These are phyloP conservation scores for Teratosphaeria destructans DNA, from an alignment of 2,329 filamentous ascomycete species.

Conservation along the genomic window DNA sequence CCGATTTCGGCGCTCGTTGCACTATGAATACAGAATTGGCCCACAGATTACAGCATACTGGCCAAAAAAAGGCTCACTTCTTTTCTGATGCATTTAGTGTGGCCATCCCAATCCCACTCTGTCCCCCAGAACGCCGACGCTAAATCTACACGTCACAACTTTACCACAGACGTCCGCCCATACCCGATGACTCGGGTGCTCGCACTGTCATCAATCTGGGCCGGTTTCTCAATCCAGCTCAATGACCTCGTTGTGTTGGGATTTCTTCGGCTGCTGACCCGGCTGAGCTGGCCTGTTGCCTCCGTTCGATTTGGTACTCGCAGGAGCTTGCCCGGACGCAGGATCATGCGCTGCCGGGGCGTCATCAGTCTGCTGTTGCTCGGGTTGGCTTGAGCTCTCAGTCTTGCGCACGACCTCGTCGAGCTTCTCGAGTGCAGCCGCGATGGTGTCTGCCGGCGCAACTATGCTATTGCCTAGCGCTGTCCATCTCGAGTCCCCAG, in stretches of 20 bases:
- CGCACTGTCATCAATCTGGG: background rate
- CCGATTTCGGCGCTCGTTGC: background rate
- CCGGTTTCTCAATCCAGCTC: background rate
- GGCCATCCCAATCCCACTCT: background rate
- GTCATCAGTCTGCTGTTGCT: background rate
- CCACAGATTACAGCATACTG: background rate
- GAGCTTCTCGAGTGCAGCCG: conserved; percentile 26
- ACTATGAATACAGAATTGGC: background rate
- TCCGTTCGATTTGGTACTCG: background rate
- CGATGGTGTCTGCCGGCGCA: conserved; percentile 26
- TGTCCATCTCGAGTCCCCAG: conserved; percentile 25
- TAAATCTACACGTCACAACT: background rate
- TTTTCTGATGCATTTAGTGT: background rate
- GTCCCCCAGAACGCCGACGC: background rate
- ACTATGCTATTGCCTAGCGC: conserved; percentile 30
- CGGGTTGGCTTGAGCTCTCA: background rate
- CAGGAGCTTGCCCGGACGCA: background rate
- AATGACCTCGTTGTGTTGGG: background rate
- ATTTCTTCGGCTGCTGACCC: background rate
- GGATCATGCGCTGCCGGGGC: background rate
- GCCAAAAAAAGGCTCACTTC: background rate
- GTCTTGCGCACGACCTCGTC: conserved; percentile 25
- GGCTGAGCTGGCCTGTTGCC: background rate
- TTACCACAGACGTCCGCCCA: background rate
- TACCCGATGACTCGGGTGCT: background rate